These are phyloP conservation scores for Ceratobasidium sp. DNA, from an alignment of 1,284 basidiomycete species.

Conservation along the genomic window DNA sequence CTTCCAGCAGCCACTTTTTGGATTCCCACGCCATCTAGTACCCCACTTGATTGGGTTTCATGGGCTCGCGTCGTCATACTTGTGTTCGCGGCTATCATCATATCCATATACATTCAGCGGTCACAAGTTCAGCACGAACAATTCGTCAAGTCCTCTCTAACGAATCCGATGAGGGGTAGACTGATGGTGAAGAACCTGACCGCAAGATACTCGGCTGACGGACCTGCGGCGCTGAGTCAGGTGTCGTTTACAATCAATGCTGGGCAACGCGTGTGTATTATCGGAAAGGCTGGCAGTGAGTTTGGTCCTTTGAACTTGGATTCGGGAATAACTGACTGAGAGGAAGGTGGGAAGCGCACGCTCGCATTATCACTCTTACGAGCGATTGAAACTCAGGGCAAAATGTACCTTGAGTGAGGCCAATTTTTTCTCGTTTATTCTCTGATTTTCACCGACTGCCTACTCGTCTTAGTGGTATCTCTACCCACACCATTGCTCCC, in stretches of 20 bases:
- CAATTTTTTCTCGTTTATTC: neutral
- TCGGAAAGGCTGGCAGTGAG: conserved; percentile 21
- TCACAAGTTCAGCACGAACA: neutral
- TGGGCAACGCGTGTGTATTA: conserved; percentile 21
- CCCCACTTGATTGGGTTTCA: neutral
- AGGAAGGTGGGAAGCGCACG: conserved; percentile 14
- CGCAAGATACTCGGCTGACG: neutral
- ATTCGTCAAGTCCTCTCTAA: neutral
- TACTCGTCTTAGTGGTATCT: conserved; percentile 9
- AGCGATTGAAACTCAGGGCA: conserved; percentile 8
- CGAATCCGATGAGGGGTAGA: neutral
- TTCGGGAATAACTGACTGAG: neutral
- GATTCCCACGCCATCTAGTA: neutral
- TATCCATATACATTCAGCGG: neutral
- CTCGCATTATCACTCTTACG: conserved; percentile 23
- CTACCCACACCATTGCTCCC: conserved; percentile 19
- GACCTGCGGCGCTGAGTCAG: neutral
- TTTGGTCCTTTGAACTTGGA: neutral
- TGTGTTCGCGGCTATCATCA: conserved; percentile 3
- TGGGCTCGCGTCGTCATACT: conserved; percentile 16
- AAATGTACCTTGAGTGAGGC: conserved; percentile 32
- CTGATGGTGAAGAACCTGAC: conserved; percentile 28
- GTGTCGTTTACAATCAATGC: neutral
- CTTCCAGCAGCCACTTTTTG: neutral
- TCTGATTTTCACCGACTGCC: neutral